These are phyloP conservation scores for Podaxis sp. DNA, from an alignment of 768 basidiomycete species.

Conservation along the genomic window DNA sequence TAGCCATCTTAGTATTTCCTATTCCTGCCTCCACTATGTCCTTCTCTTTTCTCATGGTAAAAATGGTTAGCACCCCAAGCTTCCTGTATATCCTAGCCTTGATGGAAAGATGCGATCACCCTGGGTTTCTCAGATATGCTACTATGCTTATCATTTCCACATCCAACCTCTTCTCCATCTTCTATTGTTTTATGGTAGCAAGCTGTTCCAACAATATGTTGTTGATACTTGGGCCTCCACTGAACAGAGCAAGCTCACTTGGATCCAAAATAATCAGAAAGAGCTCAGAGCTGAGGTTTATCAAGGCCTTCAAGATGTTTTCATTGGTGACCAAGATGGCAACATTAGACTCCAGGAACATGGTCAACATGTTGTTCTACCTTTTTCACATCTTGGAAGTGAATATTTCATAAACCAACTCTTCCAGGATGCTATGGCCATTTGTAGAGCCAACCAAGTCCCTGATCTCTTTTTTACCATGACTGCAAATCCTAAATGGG, in stretches of 20 bases:
- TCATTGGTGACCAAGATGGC: slow-evolving; percentile 20
- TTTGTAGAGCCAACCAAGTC: slow-evolving; percentile 30
- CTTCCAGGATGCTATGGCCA: slow-evolving; percentile 42
- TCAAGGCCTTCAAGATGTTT: slow-evolving; percentile 9
- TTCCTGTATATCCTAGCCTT: slow-evolving; percentile 23
- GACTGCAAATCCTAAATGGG: slow-evolving; percentile 47
- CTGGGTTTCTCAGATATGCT: slow-evolving; percentile 21
- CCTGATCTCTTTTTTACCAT: slow-evolving; percentile 47
- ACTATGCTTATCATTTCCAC: slow-evolving; percentile 3
- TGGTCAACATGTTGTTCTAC: slow-evolving; percentile 34
- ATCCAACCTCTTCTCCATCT: slow-evolving; percentile 14
- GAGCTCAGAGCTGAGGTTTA: slow-evolving; percentile 33
- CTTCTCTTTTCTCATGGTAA: slow-evolving; percentile 41
- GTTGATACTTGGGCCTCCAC: slow-evolving; percentile 44
- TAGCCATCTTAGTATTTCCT: slow-evolving; percentile 32
- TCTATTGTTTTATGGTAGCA: slow-evolving; percentile 32
- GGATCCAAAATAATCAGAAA: slow-evolving; percentile 32
- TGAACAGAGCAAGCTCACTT: slow-evolving; percentile 39
- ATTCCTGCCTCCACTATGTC: slow-evolving; percentile 40
- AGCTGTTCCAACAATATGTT: slow-evolving; percentile 43
- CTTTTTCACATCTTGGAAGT: slow-evolving; percentile 27
- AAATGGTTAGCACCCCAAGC: slow-evolving; percentile 43
- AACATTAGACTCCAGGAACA: slow-evolving; percentile 21
- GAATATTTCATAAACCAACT: slow-evolving; percentile 37
- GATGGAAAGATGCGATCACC: slow-evolving; percentile 26